phyloP scores from a whole-genome alignment of 768 basidiomycete species.

The Melanogaster broomeanus region DNA sequence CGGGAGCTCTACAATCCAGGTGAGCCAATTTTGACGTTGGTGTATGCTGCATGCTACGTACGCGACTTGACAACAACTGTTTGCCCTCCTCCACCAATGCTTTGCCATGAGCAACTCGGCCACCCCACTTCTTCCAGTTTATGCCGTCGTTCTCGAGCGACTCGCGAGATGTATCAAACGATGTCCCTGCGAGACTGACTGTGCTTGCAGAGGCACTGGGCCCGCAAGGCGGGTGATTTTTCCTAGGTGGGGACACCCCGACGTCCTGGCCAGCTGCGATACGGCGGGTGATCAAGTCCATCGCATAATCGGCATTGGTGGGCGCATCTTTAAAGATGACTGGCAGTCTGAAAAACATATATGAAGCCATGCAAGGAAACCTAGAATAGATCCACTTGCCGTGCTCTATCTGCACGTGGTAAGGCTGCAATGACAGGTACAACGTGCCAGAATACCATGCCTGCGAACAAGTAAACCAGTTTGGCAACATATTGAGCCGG shows the following conservation, averaged over 20 bases:
- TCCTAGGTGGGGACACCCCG: conserved; percentile 30
- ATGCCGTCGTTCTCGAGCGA: conserved; percentile 24
- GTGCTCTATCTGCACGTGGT: conserved; percentile 43
- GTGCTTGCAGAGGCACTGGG: conserved; percentile 15
- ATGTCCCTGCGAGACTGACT: background rate
- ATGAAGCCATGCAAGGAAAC: background rate
- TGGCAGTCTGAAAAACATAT: conserved; percentile 40
- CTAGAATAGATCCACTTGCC: conserved; percentile 35
- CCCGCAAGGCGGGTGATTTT: conserved; percentile 17
- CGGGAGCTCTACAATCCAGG: conserved; percentile 7
- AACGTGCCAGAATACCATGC: conserved; percentile 65
- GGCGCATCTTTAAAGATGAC: conserved; percentile 53
- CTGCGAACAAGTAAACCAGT: conserved; percentile 43
- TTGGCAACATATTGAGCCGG: conserved; percentile 56
- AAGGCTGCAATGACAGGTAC: conserved; percentile 56
- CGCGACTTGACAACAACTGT: conserved; percentile 39
- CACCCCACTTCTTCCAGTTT: conserved; percentile 61
- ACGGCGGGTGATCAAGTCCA: conserved; percentile 65
- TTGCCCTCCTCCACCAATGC: conserved; percentile 43
- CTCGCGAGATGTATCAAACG: background rate
- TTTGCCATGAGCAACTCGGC: conserved; percentile 48
- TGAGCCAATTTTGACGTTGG: conserved; percentile 5
- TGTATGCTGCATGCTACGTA: conserved; percentile 28
- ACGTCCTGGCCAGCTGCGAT: conserved; percentile 56
- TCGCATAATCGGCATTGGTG: conserved; percentile 70